Evolutionary conservation across 257 asterid genomes (phyloP), one percentile per base, ranked within the genome.

Genomic region (Parsonsia alboflavescens): DNA sequence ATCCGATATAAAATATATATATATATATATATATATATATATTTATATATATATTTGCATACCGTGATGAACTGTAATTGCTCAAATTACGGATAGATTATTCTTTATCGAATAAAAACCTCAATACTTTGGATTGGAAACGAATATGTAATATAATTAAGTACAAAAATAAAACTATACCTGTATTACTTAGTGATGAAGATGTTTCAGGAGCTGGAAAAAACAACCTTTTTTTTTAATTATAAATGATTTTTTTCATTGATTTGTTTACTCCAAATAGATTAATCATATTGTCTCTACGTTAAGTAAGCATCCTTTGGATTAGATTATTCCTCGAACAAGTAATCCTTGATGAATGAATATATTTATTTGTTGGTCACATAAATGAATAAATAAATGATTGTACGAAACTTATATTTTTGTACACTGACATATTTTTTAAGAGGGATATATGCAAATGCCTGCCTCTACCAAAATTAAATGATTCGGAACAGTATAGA

Each of bases 401-500:
- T 61, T 61, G 68, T 30, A 62, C 68, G 24, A 62, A 63, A 19
- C 6, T 64, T 33, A 19, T 44, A 36, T 6, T 44, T 28, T 63
- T 36, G 69, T 64, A 64, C 69, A 64, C 69, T 63, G 69, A 63
- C 69, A 36, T 10, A 24, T 9, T 10, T 16, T 36, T 15, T 13
- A 12, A 16, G 24, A 10, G 22, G 7, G 7, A 33, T 33, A 33
- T 33, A 33, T 33, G 39, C 26, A 49, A 49, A 44, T 24, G 36
- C 6, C 52, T 44, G 72, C 11, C 72, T 44, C 21, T 26, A 52
- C 42, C 66, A n/a, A 48, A 41, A 65, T 56, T 73, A 78, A 80
- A 80, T 64, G 81, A 61, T 58, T 65, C 80, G 75, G 76, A 83
- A 79, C 75, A 44, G 84, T 64, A 68, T 24, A 33, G 68, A 72